phyloP scores from a whole-genome alignment of 176 grass and related monocot species.

The Elaeis guineensis region DNA sequence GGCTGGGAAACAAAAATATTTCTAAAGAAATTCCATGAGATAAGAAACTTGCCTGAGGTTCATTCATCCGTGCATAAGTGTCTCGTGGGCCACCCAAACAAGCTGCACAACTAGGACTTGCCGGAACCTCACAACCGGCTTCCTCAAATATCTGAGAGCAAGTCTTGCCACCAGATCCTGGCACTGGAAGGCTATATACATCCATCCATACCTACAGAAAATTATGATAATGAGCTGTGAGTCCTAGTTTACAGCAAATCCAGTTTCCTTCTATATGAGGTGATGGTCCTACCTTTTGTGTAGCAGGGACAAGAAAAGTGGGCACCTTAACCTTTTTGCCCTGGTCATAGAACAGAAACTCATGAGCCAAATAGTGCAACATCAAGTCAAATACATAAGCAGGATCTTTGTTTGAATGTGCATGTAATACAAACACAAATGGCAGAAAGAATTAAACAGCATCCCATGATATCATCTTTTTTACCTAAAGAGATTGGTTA shows the following conservation, averaged over 20 bases:
- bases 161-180: slow-evolving; percentile 70
- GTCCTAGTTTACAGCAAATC: not conserved
- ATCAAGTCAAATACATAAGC: no score
- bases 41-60: slow-evolving; percentile 40
- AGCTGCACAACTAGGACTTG: slow-evolving; percentile 83
- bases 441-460: no score
- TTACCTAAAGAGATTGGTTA: no score
- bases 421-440: no score
- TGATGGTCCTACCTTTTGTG: slow-evolving; percentile 63
- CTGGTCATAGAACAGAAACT: slow-evolving; percentile 34
- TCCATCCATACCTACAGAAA: slow-evolving; percentile 86
- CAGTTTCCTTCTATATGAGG: not conserved
- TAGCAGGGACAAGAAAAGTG: slow-evolving; percentile 93
- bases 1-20: no score
- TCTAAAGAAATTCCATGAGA: no score
- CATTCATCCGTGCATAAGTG: slow-evolving; percentile 91
- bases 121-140: slow-evolving; percentile 85
- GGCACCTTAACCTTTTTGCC: slow-evolving; percentile 87
- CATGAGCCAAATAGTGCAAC: not conserved
- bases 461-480: no score
- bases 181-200: slow-evolving; percentile 62
- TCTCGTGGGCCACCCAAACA: slow-evolving; percentile 87
- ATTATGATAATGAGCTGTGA: slow-evolving; percentile 2
- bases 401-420: no score
- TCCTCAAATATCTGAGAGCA: slow-evolving; percentile 95